phyloP scores from a whole-genome alignment of 208 protist genomes.

The Leishmania major region DNA sequence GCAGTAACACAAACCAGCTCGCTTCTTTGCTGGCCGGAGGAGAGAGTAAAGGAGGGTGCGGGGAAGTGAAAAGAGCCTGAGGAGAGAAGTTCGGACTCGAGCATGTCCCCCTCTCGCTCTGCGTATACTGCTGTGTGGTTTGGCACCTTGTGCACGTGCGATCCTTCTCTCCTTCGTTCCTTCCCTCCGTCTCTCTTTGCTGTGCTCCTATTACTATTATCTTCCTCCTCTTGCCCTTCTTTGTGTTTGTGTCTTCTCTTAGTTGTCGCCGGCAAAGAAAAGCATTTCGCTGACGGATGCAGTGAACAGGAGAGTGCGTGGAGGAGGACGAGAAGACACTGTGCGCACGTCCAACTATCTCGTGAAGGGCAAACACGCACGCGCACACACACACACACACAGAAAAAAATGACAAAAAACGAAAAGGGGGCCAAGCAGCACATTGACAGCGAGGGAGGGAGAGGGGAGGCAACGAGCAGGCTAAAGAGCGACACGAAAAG shows the following conservation, averaged over 20 bases:
- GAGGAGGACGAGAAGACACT: background rate
- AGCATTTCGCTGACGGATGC: background rate
- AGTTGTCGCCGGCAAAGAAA: background rate
- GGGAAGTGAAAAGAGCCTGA: background rate
- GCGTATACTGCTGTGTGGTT: background rate
- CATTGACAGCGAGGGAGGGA: background rate
- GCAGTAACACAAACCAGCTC: constrained; percentile 4
- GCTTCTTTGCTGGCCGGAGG: background rate
- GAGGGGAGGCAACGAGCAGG: background rate
- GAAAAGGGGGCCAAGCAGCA: background rate
- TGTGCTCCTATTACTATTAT: background rate
- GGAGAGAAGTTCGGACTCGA: background rate
- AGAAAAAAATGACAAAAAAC: background rate
- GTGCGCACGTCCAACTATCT: background rate
- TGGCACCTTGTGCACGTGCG: background rate
- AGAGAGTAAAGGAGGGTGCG: background rate
- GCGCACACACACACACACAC: background rate
- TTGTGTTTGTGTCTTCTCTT: background rate
- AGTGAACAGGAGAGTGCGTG: background rate
- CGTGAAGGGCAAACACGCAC: background rate
- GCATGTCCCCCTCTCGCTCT: background rate
- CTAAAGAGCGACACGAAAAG: too few species aligned
- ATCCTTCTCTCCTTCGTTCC: too few species aligned
- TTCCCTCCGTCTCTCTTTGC: background rate
- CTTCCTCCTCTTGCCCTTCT: background rate